Evolutionary conservation across 805 yeast genomes (phyloP).

Genomic region (Komagataella mondaviorum): DNA sequence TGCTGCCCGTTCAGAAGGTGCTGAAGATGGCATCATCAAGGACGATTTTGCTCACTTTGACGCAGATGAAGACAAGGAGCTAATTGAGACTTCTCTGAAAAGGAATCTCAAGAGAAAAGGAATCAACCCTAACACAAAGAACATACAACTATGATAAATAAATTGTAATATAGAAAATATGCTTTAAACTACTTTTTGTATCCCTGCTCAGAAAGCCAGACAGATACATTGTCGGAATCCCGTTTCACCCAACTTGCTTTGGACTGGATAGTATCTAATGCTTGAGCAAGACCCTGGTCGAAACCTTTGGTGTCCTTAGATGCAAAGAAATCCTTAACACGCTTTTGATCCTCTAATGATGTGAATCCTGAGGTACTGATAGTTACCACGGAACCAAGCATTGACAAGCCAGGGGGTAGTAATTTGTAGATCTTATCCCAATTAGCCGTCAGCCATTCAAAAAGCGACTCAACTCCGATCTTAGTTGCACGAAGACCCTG

Average conservation of each 20-base stretch:
- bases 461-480: slow-evolving; percentile 54
- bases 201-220: slow-evolving; percentile 32
- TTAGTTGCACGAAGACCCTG: slow-evolving; percentile 51
- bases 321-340: slow-evolving; percentile 37
- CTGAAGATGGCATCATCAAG: slow-evolving; percentile 69
- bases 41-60: slow-evolving; percentile 81
- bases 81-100: slow-evolving; percentile 58
- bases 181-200: not conserved
- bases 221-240: slow-evolving; percentile 31
- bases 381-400: slow-evolving; percentile 66
- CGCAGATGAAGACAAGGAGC: slow-evolving; percentile 57
- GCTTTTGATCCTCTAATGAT: slow-evolving; percentile 24
- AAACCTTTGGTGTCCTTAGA: slow-evolving; percentile 46
- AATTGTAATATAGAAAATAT: slow-evolving; percentile 1
- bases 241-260: slow-evolving; percentile 47
- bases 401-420: slow-evolving; percentile 70
- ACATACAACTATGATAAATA: slow-evolving; percentile 4
- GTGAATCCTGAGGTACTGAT: slow-evolving; percentile 27
- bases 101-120: slow-evolving; percentile 57
- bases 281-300: slow-evolving; percentile 50
- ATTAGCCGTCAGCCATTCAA: slow-evolving; percentile 56
- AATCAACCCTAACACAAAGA: slow-evolving; percentile 43
- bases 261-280: slow-evolving; percentile 45
- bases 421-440: slow-evolving; percentile 57
- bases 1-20: slow-evolving; percentile 69